phyloP scores from a whole-genome alignment of 2,329 filamentous ascomycete genomes.

The Colletotrichum echinochloae region DNA sequence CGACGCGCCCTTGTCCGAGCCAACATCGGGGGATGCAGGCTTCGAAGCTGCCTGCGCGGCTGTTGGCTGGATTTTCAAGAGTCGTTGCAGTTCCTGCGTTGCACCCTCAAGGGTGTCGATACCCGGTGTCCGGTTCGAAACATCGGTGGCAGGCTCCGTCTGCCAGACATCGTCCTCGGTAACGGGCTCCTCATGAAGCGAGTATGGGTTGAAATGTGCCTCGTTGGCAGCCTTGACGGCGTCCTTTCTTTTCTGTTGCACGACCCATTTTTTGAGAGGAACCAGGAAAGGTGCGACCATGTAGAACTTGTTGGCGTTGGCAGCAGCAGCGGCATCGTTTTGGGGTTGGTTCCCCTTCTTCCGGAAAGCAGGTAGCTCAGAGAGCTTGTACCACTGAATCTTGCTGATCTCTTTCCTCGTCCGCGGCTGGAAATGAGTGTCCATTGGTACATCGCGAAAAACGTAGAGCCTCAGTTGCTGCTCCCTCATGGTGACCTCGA shows the following conservation, averaged over 20 bases:
- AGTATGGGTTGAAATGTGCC: constrained; percentile 56
- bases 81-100: constrained; percentile 63
- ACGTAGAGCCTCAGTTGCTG: constrained; percentile 95
- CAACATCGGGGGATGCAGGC: constrained; percentile 42
- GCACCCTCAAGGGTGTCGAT: constrained; percentile 64
- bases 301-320: constrained; percentile 90
- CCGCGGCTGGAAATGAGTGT: constrained; percentile 87
- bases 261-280: constrained; percentile 89
- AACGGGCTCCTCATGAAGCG: constrained; percentile 65
- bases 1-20: constrained; percentile 61
- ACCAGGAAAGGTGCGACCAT: constrained; percentile 96
- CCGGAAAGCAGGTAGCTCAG: constrained; percentile 85
- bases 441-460: constrained; percentile 87
- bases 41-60: constrained; percentile 62
- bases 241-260: constrained; percentile 83
- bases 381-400: constrained; percentile 93
- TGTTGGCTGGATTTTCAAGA: constrained; percentile 67
- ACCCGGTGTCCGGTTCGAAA: constrained; percentile 50
- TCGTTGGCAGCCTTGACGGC: constrained; percentile 58
- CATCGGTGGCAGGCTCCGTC: constrained; percentile 49
- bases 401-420: constrained; percentile 98
- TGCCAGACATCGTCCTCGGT: constrained; percentile 73
- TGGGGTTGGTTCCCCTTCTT: constrained; percentile 71
- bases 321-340: constrained; percentile 64
- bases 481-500: constrained; percentile 90